Evolutionary conservation across 805 yeast genomes (phyloP).

Genomic region (Lachancea sp.): DNA sequence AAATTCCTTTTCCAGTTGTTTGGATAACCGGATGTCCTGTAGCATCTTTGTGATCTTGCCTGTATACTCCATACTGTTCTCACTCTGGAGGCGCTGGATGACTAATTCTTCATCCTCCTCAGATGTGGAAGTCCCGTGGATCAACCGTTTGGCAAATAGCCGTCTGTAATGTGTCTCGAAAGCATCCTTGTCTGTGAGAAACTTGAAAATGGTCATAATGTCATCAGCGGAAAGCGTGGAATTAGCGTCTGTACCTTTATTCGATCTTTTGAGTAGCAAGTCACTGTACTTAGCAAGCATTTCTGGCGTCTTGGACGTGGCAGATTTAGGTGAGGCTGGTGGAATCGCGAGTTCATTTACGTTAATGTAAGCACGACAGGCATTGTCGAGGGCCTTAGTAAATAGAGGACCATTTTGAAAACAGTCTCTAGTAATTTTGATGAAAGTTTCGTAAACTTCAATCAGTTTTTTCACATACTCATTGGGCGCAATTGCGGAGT

Average conservation of each 20-base stretch:
- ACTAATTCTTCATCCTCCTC: conserved; percentile 77
- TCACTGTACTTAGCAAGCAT: conserved; percentile 86
- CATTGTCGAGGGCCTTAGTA: conserved; percentile 81
- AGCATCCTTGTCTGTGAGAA: conserved; percentile 88
- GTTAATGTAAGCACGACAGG: conserved; percentile 81
- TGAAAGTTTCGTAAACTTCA: conserved; percentile 58
- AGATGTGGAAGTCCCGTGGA: conserved; percentile 76
- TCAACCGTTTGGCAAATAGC: conserved; percentile 79
- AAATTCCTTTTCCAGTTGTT: conserved; percentile 53
- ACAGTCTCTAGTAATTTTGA: conserved; percentile 28
- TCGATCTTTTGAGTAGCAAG: conserved; percentile 67
- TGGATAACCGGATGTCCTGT: conserved; percentile 82
- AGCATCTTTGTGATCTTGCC: conserved; percentile 94
- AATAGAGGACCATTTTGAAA: conserved; percentile 68
- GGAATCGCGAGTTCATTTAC: conserved; percentile 73
- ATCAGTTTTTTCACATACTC: conserved; percentile 73
- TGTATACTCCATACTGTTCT: conserved; percentile 87
- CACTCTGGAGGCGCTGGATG: conserved; percentile 79
- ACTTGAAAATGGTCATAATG: conserved; percentile 79
- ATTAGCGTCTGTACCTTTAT: conserved; percentile 58
- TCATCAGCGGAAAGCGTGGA: conserved; percentile 75
- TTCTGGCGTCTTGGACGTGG: conserved; percentile 82
- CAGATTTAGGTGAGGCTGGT: conserved; percentile 39
- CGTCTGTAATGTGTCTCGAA: conserved; percentile 92
- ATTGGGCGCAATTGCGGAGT: conserved; percentile 47